Base-by-base conservation (phyloP, 805 yeast species). In the Zygosaccharomyces bisporus region DNA sequence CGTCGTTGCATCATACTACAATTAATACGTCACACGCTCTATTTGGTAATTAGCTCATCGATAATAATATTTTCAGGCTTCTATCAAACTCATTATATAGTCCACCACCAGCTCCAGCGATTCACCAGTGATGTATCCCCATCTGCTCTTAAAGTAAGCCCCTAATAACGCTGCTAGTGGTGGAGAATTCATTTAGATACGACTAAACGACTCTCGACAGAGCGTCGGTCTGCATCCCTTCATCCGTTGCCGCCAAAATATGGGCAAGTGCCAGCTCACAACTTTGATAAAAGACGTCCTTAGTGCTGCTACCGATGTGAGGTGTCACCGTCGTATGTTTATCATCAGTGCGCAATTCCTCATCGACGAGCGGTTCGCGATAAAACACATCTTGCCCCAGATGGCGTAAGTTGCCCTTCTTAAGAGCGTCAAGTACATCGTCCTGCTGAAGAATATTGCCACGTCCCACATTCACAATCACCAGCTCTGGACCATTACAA, bases 331-430 rank as follows among this genome's bases (percentile, higher is more conserved):
- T 55, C 6, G 77, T 77, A 52, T 77, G 80, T 35, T 59, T 56
- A 42, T 72, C 56, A 1, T 49, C 43, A 30, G 50, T 38, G 14
- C 40, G 24, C 12, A 50, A 36, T 16, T 36, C 25, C 10, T 47
- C 37, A 21, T 69, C 68, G 4, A 69, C 55, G 1, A 17, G 25
- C 4, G 86, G 86, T 56, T 81, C 86, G 12, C 68, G 54, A 53
- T 76, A 76, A 54, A 68, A 80, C 2, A 81, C 86, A 56, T 81
- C 87, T 41, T 75, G 61, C 0, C 84, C 87, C 4, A 81, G 73
- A 60, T 74, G 79, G 31, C 76, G 63, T 4, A 80, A 62, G 27
- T 70, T 70, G 0, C 80, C 80, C 5, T 58, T 37, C 40, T 69
- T 61, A 2, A 63, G 42, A 43, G 77, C 70, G 10, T 64, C 61